phyloP scores from a whole-genome alignment of 2,329 filamentous ascomycete genomes.

The Ilyonectria destructans region DNA sequence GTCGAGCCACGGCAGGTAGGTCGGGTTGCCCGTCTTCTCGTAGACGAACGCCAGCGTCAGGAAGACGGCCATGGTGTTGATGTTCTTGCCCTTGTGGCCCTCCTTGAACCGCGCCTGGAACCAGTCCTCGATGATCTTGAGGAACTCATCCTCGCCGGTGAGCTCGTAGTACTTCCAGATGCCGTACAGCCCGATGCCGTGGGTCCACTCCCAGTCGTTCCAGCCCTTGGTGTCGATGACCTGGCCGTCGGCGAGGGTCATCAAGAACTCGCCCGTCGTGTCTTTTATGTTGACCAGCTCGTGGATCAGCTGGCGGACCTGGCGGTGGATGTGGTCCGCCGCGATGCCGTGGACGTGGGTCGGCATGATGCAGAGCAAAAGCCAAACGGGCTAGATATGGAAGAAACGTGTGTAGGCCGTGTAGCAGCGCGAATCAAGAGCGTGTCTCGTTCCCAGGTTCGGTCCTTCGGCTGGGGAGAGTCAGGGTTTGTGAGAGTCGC shows the following conservation, averaged over 20 bases:
- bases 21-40: constrained; percentile 78
- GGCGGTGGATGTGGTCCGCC: constrained; percentile 64
- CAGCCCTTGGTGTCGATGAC: constrained; percentile 90
- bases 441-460: neutral
- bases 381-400: neutral
- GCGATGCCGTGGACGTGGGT: constrained; percentile 62
- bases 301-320: constrained; percentile 78
- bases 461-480: neutral
- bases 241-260: constrained; percentile 80
- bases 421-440: neutral
- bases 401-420: neutral
- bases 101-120: constrained; percentile 78
- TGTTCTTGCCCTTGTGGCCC: constrained; percentile 86
- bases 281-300: constrained; percentile 86
- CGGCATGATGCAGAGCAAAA: constrained; percentile 46
- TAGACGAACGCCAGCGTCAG: constrained; percentile 85
- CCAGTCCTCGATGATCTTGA: constrained; percentile 82
- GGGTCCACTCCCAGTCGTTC: constrained; percentile 89
- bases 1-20: constrained; percentile 84
- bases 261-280: constrained; percentile 80
- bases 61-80: constrained; percentile 88
- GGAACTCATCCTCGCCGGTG: constrained; percentile 73
- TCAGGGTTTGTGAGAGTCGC: neutral
- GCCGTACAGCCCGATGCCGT: constrained; percentile 85
- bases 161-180: constrained; percentile 87